Percentiles rank a stretch among this genome's conserved stretches.
Evolutionary conservation across 1,284 basidiomycete species (phyloP).

Genomic region (Amylostereum chailletii): DNA sequence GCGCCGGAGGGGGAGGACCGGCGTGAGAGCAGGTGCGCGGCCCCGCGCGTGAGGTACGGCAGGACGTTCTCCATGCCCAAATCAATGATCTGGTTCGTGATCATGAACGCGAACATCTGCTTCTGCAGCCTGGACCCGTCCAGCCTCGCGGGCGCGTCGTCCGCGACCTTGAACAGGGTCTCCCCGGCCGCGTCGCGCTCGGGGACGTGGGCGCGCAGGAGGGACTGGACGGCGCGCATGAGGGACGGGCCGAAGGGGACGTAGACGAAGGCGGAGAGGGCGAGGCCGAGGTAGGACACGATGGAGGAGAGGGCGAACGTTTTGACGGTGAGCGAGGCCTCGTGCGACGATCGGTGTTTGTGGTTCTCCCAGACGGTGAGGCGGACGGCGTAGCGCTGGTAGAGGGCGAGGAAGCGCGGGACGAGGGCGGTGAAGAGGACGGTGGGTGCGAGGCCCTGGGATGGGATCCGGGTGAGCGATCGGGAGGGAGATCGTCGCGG

Average conservation of each 20-base stretch:
- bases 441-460: slow-evolving; percentile 74
- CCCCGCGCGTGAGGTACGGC: slow-evolving; percentile 68
- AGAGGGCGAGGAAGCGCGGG: slow-evolving; percentile 76
- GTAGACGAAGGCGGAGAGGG: slow-evolving; percentile 83
- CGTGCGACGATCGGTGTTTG: slow-evolving; percentile 67
- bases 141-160: slow-evolving; percentile 44
- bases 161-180: slow-evolving; percentile 42
- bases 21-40: slow-evolving; percentile 43
- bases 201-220: slow-evolving; percentile 22
- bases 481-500: background rate
- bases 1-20: slow-evolving; percentile 15
- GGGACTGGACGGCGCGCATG: slow-evolving; percentile 48
- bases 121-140: slow-evolving; percentile 70
- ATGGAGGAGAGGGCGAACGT: slow-evolving; percentile 85
- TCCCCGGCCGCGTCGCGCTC: slow-evolving; percentile 12
- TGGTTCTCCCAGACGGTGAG: slow-evolving; percentile 93
- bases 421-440: slow-evolving; percentile 78
- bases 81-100: slow-evolving; percentile 86
- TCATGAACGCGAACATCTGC: slow-evolving; percentile 92
- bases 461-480: slow-evolving; percentile 3
- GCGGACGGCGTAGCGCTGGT: slow-evolving; percentile 59
- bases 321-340: slow-evolving; percentile 82
- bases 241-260: slow-evolving; percentile 85
- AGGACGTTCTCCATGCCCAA: slow-evolving; percentile 80
- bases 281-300: slow-evolving; percentile 83